These are phyloP conservation scores for Plasmodium gonderi DNA, from an alignment of 169 alveolate species.

Conservation along the genomic window DNA sequence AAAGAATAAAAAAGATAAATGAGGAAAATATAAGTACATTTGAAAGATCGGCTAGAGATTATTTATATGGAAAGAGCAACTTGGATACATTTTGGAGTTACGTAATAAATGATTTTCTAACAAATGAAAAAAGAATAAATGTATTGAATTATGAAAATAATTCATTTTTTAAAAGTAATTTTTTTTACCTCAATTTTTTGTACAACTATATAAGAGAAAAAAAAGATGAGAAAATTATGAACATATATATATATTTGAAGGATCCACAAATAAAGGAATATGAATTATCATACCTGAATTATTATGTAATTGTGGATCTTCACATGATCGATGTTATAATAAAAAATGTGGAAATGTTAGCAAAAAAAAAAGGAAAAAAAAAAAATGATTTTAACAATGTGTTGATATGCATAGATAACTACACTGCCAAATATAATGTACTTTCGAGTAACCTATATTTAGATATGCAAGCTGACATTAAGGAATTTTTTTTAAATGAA, in stretches of 20 bases:
- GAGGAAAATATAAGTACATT: neutral
- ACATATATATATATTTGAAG: slow-evolving; percentile 46
- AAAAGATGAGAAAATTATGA: neutral
- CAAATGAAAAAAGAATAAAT: slow-evolving; percentile 51
- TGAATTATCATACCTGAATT: slow-evolving; percentile 31
- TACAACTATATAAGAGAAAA: slow-evolving; percentile 30
- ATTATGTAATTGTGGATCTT: slow-evolving; percentile 35
- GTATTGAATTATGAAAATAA: slow-evolving; percentile 44
- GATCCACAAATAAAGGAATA: slow-evolving; percentile 32
- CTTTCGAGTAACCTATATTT: slow-evolving; percentile 51
- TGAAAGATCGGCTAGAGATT: slow-evolving; percentile 9
- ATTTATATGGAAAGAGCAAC: slow-evolving; percentile 13
- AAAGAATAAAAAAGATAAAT: neutral
- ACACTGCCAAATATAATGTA: slow-evolving; percentile 48
- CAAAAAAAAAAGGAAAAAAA: neutral
- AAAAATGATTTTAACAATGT: neutral
- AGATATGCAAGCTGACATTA: slow-evolving; percentile 27
- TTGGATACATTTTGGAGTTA: slow-evolving; percentile 45
- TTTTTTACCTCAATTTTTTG: slow-evolving; percentile 35
- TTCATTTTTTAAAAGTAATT: slow-evolving; percentile 42
- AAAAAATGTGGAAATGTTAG: slow-evolving; percentile 37
- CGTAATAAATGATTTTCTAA: slow-evolving; percentile 53
- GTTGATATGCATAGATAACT: slow-evolving; percentile 50
- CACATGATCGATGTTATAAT: slow-evolving; percentile 30
- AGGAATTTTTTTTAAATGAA: neutral